A percentile compares a stretch with the other conserved stretches of the same genome.
phyloP scores from a whole-genome alignment of 2,329 filamentous ascomycete species.

The Macrophomina pseudophaseolina region DNA sequence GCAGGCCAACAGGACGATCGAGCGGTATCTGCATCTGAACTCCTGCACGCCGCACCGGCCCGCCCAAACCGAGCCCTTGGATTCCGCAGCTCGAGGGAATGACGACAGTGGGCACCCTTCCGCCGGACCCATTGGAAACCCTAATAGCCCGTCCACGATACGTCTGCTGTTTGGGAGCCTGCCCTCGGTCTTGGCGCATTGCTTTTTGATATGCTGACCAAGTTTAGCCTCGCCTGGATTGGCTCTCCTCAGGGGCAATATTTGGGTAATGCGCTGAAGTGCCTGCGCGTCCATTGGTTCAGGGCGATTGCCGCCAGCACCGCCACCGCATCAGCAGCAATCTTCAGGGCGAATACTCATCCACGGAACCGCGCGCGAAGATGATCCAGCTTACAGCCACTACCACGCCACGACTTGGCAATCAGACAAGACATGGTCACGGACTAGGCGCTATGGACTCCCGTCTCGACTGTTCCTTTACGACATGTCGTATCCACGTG shows the following conservation, averaged over 20 bases:
- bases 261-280: background rate
- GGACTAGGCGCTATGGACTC: background rate
- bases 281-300: background rate
- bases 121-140: slow-evolving; percentile 4
- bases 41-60: slow-evolving; percentile 5
- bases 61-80: slow-evolving; percentile 2
- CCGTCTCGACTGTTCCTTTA: background rate
- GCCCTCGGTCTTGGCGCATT: slow-evolving; percentile 1
- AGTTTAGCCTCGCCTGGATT: background rate
- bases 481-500: background rate
- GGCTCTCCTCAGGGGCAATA: slow-evolving; percentile 1
- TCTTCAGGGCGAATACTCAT: background rate
- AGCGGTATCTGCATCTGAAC: background rate
- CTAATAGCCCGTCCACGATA: slow-evolving; percentile 1
- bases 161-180: slow-evolving; percentile 1
- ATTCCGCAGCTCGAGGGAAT: background rate
- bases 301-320: background rate
- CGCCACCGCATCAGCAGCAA: background rate
- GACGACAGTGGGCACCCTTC: background rate
- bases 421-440: background rate
- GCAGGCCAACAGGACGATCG: background rate
- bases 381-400: background rate
- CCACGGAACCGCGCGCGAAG: background rate
- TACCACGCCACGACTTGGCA: background rate
- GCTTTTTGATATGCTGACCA: background rate